Evolutionary conservation across 2,329 filamentous ascomycete species (phyloP).

Genomic region (Aspergillus chevalieri): DNA sequence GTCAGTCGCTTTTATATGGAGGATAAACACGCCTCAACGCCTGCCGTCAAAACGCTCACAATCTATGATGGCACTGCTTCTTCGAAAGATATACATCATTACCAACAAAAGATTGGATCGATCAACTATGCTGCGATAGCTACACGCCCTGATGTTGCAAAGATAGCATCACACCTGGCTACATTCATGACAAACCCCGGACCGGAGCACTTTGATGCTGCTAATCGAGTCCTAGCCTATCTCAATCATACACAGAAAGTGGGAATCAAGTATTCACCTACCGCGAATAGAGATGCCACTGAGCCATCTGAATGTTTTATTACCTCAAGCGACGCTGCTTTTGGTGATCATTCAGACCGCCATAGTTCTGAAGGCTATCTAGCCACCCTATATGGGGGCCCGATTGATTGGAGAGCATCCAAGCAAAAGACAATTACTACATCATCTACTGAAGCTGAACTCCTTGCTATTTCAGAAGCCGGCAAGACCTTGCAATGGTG

Average conservation of each 20-base stretch:
- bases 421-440: conserved; percentile 15
- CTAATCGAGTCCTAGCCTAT: background rate
- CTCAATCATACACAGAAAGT: too few relatives aligned
- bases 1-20: background rate
- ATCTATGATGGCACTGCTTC: background rate
- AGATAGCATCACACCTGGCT: background rate
- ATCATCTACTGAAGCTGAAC: conserved; percentile 15
- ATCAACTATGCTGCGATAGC: background rate
- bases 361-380: background rate
- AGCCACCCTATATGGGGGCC: conserved; percentile 6
- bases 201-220: background rate
- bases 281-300: too few relatives aligned
- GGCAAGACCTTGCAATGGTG: conserved; percentile 7
- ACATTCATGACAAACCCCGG: background rate
- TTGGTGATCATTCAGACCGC: too few relatives aligned
- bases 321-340: too few relatives aligned
- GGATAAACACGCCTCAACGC: background rate
- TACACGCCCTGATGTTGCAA: background rate
- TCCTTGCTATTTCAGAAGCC: conserved; percentile 9
- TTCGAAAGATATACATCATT: background rate
- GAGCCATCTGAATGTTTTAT: too few relatives aligned
- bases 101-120: background rate
- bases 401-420: conserved; percentile 12
- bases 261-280: too few relatives aligned
- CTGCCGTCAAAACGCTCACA: background rate